These are phyloP conservation scores for Aspergillus viridinutans DNA, from an alignment of 2,329 filamentous ascomycete genomes.

Conservation along the genomic window DNA sequence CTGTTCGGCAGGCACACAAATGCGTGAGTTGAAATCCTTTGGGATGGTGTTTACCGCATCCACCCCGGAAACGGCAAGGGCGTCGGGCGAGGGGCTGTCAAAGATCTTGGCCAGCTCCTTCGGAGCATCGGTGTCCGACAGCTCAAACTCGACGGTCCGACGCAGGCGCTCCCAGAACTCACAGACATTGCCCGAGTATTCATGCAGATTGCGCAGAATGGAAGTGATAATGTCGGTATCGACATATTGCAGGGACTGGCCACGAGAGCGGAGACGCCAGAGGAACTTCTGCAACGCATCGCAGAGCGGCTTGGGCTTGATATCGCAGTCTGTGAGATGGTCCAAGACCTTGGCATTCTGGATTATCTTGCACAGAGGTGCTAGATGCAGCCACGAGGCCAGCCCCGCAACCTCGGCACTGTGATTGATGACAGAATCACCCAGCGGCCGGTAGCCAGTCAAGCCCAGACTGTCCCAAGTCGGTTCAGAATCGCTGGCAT, in stretches of 20 bases:
- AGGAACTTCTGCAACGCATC: conserved; percentile 50
- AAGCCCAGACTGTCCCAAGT: conserved; percentile 54
- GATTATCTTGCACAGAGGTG: conserved; percentile 55
- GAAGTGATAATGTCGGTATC: conserved; percentile 41
- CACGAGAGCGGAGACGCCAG: conserved; percentile 47
- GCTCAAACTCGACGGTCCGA: conserved; percentile 49
- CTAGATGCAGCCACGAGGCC: conserved; percentile 56
- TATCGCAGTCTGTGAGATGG: conserved; percentile 42
- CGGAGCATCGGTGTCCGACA: conserved; percentile 42
- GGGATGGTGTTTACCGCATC: conserved; percentile 32
- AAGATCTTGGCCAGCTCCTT: conserved; percentile 45
- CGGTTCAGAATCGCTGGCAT: conserved; percentile 50
- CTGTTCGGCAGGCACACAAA: conserved; percentile 37
- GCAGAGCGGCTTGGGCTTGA: conserved; percentile 49
- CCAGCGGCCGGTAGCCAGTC: conserved; percentile 54
- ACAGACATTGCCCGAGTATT: conserved; percentile 50
- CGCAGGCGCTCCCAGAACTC: conserved; percentile 54
- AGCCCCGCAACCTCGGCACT: conserved; percentile 51
- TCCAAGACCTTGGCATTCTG: conserved; percentile 48
- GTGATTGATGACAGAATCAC: conserved; percentile 43
- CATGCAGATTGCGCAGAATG: conserved; percentile 37
- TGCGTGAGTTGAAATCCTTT: conserved; percentile 35
- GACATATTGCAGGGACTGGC: conserved; percentile 36
- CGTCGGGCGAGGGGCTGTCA: conserved; percentile 34
- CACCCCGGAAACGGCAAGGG: conserved; percentile 19